Evolutionary conservation across 2,329 filamentous ascomycete genomes (phyloP).

Genomic region (Fusarium nelsonii): DNA sequence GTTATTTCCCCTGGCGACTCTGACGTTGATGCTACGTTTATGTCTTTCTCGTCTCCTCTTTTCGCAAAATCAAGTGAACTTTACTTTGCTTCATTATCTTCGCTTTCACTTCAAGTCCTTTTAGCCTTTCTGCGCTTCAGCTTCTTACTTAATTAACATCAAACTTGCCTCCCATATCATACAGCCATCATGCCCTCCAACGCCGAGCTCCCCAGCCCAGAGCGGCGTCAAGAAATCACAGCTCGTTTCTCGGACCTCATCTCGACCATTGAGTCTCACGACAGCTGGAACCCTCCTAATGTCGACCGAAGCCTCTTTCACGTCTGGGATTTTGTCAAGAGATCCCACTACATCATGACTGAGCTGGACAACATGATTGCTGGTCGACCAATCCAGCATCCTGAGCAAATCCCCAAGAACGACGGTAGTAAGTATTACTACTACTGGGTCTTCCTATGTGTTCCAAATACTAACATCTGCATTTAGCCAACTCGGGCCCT

Average conservation of each 20-base stretch:
- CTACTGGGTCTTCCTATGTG: background rate
- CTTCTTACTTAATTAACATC: background rate
- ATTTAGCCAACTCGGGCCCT: constrained; percentile 37
- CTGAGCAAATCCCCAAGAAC: constrained; percentile 53
- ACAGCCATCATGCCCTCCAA: constrained; percentile 32
- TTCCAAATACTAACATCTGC: background rate
- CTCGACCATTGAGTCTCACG: constrained; percentile 49
- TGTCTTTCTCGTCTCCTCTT: constrained; percentile 7
- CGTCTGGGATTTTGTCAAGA: constrained; percentile 58
- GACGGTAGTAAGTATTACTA: constrained; percentile 44
- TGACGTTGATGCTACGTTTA: constrained; percentile 33
- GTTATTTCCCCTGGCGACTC: constrained; percentile 19
- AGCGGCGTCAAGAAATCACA: constrained; percentile 46
- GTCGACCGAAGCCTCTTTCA: constrained; percentile 53
- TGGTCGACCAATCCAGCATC: constrained; percentile 51
- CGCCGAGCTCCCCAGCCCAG: constrained; percentile 36
- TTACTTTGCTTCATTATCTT: background rate
- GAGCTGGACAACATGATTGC: constrained; percentile 56
- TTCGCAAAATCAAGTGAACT: background rate
- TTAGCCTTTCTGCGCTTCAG: background rate
- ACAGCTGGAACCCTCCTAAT: constrained; percentile 45
- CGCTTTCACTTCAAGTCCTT: background rate
- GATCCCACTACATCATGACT: constrained; percentile 57
- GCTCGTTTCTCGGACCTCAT: constrained; percentile 47
- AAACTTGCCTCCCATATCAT: background rate